phyloP scores from a whole-genome alignment of 2,329 filamentous ascomycete genomes.

The Didymella lethalis region DNA sequence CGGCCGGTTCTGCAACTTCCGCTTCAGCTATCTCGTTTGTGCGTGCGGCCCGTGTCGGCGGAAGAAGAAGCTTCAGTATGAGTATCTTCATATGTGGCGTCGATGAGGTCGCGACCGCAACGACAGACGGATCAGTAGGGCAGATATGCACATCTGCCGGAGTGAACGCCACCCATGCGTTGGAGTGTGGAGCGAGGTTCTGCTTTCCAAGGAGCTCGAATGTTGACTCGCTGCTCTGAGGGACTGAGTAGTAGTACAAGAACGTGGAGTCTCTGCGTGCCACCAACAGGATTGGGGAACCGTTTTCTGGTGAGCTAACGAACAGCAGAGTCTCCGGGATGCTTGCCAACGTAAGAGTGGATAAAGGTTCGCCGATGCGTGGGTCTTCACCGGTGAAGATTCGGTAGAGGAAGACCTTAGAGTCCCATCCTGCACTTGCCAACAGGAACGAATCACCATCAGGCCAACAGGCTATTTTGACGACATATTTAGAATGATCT shows the following conservation, averaged over 20 bases:
- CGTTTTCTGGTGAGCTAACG: constrained; percentile 57
- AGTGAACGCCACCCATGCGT: constrained; percentile 70
- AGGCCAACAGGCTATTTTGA: constrained; percentile 58
- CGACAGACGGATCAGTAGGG: constrained; percentile 62
- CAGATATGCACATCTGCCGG: constrained; percentile 65
- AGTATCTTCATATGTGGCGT: constrained; percentile 70
- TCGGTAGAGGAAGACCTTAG: constrained; percentile 63
- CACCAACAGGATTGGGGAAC: constrained; percentile 60
- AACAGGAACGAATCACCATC: constrained; percentile 48
- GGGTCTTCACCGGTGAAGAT: constrained; percentile 38
- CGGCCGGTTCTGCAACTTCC: constrained; percentile 13
- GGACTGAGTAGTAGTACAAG: constrained; percentile 63
- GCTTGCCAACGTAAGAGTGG: constrained; percentile 56
- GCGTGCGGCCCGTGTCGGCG: constrained; percentile 38
- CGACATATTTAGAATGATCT: constrained; percentile 67
- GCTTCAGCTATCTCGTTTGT: constrained; percentile 8
- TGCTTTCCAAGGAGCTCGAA: constrained; percentile 61
- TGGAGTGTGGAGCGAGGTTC: constrained; percentile 68
- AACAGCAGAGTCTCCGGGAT: constrained; percentile 67
- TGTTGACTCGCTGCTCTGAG: constrained; percentile 23
- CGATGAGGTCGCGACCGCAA: constrained; percentile 68
- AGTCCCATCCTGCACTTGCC: constrained; percentile 69
- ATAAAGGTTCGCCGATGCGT: constrained; percentile 51
- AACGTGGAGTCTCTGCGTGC: constrained; percentile 66
- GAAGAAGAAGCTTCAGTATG: constrained; percentile 65